Evolutionary conservation across 805 yeast species (phyloP), one percentile per base, ranked within the genome.

Genomic region (Lachancea dasiensis): DNA sequence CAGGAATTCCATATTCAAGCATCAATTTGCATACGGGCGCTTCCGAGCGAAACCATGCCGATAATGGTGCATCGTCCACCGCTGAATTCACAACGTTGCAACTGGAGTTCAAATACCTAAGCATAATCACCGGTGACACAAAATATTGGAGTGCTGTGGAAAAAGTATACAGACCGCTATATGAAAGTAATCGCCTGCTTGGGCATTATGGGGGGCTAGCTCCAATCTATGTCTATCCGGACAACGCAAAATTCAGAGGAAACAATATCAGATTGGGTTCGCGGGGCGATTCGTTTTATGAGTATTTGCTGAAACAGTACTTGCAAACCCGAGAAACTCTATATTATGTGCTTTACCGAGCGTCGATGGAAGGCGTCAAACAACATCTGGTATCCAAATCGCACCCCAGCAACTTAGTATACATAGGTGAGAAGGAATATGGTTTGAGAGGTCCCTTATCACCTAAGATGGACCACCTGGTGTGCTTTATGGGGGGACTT

Each of bases 271-370:
- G 96, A 46, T 64, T 89, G 39, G 97, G 97, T 0, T 82, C 95
- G 1, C 70, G 96, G 49, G 97, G 95, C 33, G 97, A 87, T 61
- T 85, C 95, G 0, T 89, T 87, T 58, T 87, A 89, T 55, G 96
- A 89, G 63, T 86, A 86, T 56, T 65, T 89, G 31, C 67, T 87
- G 47, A 87, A 87, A 59, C 95, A 86, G 61, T 85, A 81, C 52
- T 61, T 89, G 47, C 89, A 84, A 59, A 86, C 96, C 2, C 69
- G 70, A 39, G 73, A 75, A 52, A 58, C 67, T 43, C 55, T 81
- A 8, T 87, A 86, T 60, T 65, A 77, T 51, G 73, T 75, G 10
- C 76, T 87, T 80, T 89, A 86, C 60, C 73, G 78, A 46, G 84
- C 82, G 56, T 68, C 94, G 0, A 79, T 83, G 28, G 73, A 68